These are phyloP conservation scores for Chamaenerion angustifolium DNA, from an alignment of 345 rosid genomes.

Conservation along the genomic window DNA sequence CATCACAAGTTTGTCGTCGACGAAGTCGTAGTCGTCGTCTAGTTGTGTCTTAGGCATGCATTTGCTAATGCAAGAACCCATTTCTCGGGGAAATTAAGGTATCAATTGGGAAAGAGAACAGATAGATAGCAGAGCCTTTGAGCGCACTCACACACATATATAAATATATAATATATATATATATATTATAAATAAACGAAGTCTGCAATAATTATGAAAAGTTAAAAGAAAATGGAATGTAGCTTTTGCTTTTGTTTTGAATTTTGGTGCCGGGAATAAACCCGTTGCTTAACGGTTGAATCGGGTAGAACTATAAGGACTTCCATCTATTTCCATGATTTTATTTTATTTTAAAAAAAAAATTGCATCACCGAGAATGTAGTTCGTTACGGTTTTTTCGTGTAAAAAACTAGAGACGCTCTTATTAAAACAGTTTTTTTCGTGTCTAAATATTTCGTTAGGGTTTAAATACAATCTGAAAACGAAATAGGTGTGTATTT, in stretches of 20 bases:
- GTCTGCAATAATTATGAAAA: background rate
- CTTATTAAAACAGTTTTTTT: too few species aligned
- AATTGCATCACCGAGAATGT: too few species aligned
- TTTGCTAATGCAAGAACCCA: constrained; percentile 87
- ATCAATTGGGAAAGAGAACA: background rate
- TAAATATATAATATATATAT: too few species aligned
- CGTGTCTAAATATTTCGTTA: too few species aligned
- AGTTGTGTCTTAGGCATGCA: constrained; percentile 31
- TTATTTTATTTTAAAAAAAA: too few species aligned
- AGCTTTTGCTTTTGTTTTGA: constrained; percentile 21
- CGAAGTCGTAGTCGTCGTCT: constrained; percentile 8
- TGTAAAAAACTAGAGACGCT: too few species aligned
- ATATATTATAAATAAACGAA: background rate
- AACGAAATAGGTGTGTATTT: too few species aligned
- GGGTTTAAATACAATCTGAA: too few species aligned
- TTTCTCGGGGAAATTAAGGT: constrained; percentile 15
- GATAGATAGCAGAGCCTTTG: background rate
- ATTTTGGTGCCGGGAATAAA: constrained; percentile 28
- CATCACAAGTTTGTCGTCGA: constrained; percentile 56
- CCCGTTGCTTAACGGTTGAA: constrained; percentile 45
- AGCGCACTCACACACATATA: too few species aligned
- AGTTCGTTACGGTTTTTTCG: too few species aligned
- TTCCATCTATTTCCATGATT: background rate
- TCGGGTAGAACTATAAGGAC: too few species aligned
- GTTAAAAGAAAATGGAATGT: background rate